Evolutionary conservation across 140 eudicot genomes (phyloP), one percentile per base, ranked within the genome.

Genomic region (Stevia rebaudiana): DNA sequence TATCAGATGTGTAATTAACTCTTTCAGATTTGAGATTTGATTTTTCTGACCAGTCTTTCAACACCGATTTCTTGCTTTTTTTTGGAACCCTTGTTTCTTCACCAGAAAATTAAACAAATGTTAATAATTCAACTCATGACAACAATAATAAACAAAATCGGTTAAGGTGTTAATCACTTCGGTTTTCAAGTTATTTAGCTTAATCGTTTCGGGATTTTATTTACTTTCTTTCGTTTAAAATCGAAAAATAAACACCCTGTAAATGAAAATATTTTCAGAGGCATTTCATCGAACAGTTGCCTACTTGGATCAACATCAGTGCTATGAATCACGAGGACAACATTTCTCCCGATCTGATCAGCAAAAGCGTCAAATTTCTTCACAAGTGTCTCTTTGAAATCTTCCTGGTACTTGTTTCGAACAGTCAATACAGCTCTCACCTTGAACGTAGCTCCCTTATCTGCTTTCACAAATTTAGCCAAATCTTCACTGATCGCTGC

Each of bases 41-140:
- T 63, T 88, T 92, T 74, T 85, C 75, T 36, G 96, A 81, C 98
- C 98, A 92, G 66, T 92, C 98, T 71, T 85, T 88, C 30, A 92
- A 53, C 63, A 82, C 94, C n/a, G 88, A 87, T 75, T 80, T 79
- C 42, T 74, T 85, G 67, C 98, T 92, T 51, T 59, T 88, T 78
- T 84, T 92, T 54, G 96, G 80, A 24, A 54, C 79, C 79, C 74
- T 85, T 30, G 87, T 81, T 77, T 78, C 98, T 92, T 42, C 64
- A 74, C 22, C 51, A 66, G 41, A 17, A 67, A 9, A 46, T 1
- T 18, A 58, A 1, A 57, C 1, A 58, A 58, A 19, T 11, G 13
- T 7, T 15, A 63, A 12, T 21, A 47, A 25, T 40, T 25, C 7
- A 69, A 19, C 16, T 41, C 44, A 35, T 11, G 31, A 8, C 43